Conservation (phyloP, 768 basidiomycete species). For the Suillus occidentalis region DNA sequence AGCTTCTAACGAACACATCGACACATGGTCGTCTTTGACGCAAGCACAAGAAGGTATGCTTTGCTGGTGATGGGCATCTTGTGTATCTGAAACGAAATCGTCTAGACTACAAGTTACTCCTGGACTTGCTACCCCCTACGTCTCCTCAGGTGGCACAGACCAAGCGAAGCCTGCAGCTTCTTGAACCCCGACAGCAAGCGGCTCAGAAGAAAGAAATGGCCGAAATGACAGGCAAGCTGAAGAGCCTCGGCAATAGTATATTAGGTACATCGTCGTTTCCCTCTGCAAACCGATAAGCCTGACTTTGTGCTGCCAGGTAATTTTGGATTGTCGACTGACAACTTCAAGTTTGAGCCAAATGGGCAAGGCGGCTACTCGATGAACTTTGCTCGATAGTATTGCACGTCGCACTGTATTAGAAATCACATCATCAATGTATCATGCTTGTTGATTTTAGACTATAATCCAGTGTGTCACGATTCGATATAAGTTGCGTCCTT, state of each 20-base stretch:
- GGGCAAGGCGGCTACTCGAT: constrained; percentile 95
- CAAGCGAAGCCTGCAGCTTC: constrained; percentile 44
- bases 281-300: not conserved
- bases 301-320: constrained; percentile 52
- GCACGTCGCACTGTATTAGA: not conserved
- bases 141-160: constrained; percentile 52
- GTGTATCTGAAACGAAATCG: not conserved
- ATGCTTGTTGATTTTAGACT: not conserved
- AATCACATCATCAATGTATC: not conserved
- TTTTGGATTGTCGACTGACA: constrained; percentile 93
- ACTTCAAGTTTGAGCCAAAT: constrained; percentile 95
- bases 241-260: constrained; percentile 87
- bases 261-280: constrained; percentile 54
- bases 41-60: constrained; percentile 79
- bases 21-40: constrained; percentile 80
- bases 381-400: constrained; percentile 65
- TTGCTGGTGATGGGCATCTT: not conserved
- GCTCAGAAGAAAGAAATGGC: constrained; percentile 85
- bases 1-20: constrained; percentile 74
- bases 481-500: constrained; percentile 22
- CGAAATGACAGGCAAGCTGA: constrained; percentile 92
- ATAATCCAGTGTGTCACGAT: not conserved
- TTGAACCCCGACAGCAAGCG: constrained; percentile 70
- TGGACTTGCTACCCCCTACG: constrained; percentile 57
- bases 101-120: constrained; percentile 77